phyloP scores from a whole-genome alignment of 805 yeast species.

The Spathaspora sp. region DNA sequence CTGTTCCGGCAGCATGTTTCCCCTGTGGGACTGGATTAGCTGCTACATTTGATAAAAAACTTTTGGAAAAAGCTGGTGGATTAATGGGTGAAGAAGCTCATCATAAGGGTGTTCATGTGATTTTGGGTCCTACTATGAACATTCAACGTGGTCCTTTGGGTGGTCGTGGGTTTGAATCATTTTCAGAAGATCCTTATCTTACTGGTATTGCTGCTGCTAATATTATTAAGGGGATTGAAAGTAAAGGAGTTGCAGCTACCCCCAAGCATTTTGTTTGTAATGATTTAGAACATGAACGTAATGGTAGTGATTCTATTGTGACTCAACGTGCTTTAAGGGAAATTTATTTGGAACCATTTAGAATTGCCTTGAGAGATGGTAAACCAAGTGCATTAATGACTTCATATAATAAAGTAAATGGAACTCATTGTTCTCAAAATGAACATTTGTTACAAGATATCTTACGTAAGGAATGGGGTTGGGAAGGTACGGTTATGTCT shows the following conservation, averaged over 20 bases:
- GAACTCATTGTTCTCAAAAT: constrained; percentile 25
- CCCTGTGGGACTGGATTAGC: constrained; percentile 34
- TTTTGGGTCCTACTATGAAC: constrained; percentile 31
- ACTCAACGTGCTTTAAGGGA: constrained; percentile 30
- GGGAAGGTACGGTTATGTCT: constrained; percentile 31
- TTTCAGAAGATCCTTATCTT: constrained; percentile 30
- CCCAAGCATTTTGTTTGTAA: constrained; percentile 32
- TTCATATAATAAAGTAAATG: constrained; percentile 28
- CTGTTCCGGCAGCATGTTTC: constrained; percentile 28
- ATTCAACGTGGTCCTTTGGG: constrained; percentile 33
- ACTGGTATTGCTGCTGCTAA: constrained; percentile 23
- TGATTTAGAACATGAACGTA: constrained; percentile 30
- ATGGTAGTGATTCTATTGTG: constrained; percentile 23
- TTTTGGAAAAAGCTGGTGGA: constrained; percentile 24
- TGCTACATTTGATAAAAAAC: constrained; percentile 25
- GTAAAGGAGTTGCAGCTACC: constrained; percentile 25
- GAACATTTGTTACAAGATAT: constrained; percentile 19
- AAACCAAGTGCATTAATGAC: constrained; percentile 29
- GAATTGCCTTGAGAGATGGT: constrained; percentile 28
- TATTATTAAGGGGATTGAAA: constrained; percentile 27
- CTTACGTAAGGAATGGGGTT: constrained; percentile 27
- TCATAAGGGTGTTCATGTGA: constrained; percentile 26
- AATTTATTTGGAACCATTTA: constrained; percentile 31
- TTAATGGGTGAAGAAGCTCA: constrained; percentile 31
- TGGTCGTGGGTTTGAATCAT: constrained; percentile 32